Conservation (phyloP, 176 grass and related monocot genomes). For the Puccinellia tenuiflora region DNA sequence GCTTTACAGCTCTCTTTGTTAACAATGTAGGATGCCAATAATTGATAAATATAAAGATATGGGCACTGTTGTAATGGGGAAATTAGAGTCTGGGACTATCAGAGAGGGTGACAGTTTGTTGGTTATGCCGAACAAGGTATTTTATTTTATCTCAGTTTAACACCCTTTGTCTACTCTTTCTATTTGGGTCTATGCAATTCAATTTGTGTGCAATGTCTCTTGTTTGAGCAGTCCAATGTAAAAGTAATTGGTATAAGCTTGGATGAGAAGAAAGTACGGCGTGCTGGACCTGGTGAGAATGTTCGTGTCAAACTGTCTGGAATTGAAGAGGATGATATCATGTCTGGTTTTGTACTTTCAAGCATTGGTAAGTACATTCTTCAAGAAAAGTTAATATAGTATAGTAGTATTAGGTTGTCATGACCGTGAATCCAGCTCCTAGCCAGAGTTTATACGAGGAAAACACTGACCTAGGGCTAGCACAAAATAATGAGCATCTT, state of each 20-base stretch:
- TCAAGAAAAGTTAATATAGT: neutral
- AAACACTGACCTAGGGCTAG: neutral
- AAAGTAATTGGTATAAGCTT: conserved; percentile 74
- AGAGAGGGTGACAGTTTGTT: conserved; percentile 79
- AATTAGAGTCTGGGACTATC: conserved; percentile 85
- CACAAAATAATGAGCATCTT: neutral
- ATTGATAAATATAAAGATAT: conserved; percentile 99
- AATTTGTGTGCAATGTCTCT: conserved; percentile 10
- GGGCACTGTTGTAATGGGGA: conserved; percentile 93
- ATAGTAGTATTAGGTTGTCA: neutral
- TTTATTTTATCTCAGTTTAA: neutral
- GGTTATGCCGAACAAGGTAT: conserved; percentile 93
- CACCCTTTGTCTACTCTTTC: neutral
- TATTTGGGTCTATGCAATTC: neutral
- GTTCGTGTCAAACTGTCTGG: conserved; percentile 84
- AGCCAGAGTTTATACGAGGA: neutral
- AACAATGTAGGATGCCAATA: conserved; percentile 73
- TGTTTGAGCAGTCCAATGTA: conserved; percentile 51
- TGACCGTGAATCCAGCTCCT: neutral
- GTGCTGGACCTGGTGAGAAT: conserved; percentile 77
- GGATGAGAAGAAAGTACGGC: conserved; percentile 71
- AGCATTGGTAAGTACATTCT: conserved; percentile 55
- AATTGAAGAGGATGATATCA: conserved; percentile 89
- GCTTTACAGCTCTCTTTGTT: neutral
- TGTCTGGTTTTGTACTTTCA: conserved; percentile 93